Evolutionary conservation across 2,329 filamentous ascomycete genomes (phyloP).

Genomic region (Grosmannia huntii): DNA sequence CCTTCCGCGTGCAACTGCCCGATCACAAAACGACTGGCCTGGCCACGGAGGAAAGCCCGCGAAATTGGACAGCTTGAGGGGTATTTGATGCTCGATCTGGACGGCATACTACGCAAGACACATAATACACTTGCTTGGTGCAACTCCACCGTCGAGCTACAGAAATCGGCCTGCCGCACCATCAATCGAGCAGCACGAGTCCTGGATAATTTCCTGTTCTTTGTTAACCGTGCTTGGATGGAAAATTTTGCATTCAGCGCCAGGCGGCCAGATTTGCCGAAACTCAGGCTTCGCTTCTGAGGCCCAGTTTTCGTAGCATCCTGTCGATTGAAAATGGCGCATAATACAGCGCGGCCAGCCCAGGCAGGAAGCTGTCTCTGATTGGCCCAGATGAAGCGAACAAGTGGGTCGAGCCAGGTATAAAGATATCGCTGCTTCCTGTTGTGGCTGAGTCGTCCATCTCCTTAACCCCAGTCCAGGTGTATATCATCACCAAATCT

Average conservation of each 20-base stretch:
- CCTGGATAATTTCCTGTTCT: no score
- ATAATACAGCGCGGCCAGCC: no score
- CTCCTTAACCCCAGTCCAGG: background rate
- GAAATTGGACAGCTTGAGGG: slow-evolving; percentile 12
- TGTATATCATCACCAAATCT: background rate
- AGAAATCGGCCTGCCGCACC: slow-evolving; percentile 7
- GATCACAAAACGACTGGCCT: no score
- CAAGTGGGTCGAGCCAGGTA: background rate
- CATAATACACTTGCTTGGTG: no score
- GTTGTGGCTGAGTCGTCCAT: background rate
- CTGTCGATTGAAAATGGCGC: no score
- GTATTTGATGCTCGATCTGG: background rate
- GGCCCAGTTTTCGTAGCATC: slow-evolving; percentile 8
- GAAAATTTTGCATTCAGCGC: no score
- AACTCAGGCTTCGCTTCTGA: no score
- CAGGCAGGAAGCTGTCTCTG: background rate
- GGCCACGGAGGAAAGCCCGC: no score
- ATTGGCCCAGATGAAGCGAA: background rate
- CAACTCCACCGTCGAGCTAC: slow-evolving; percentile 2
- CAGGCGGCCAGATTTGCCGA: no score
- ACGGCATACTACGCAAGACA: slow-evolving; percentile 18
- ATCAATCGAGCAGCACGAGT: no score
- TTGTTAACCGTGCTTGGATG: no score
- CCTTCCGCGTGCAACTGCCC: slow-evolving; percentile 6
- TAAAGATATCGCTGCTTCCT: background rate